A percentile compares a stretch with the other conserved stretches of the same genome.
These are phyloP conservation scores for Suillus occidentalis DNA, from an alignment of 768 basidiomycete genomes.

Conservation along the genomic window DNA sequence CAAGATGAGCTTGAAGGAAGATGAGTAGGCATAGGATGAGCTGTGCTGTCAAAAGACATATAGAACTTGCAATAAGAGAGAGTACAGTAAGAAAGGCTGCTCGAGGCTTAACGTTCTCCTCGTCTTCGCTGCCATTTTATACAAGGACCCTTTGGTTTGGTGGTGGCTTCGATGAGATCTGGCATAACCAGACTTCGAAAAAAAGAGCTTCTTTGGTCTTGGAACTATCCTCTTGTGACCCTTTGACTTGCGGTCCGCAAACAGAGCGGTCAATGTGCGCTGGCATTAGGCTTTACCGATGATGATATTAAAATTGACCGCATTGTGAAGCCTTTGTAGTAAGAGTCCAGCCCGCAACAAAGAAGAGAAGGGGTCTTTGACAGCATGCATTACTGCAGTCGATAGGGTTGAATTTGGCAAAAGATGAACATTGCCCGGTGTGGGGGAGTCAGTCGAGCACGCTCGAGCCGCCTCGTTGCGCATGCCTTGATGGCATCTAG, in stretches of 20 bases:
- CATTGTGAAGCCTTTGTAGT: conserved; percentile 28
- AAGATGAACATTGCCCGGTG: conserved; percentile 17
- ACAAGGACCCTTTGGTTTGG: conserved; percentile 15
- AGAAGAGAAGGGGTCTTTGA: conserved; percentile 21
- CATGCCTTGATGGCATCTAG: conserved; percentile 14
- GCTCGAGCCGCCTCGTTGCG: conserved; percentile 15
- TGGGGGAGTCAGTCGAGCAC: background rate
- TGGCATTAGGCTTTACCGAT: conserved; percentile 26
- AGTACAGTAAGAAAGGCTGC: conserved; percentile 3
- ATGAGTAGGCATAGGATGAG: background rate
- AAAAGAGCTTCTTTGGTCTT: conserved; percentile 12
- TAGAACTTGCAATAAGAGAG: background rate
- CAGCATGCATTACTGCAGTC: conserved; percentile 11
- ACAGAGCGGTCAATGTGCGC: conserved; percentile 20
- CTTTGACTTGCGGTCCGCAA: conserved; percentile 15
- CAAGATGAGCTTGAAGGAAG: conserved; percentile 11
- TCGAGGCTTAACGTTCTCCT: conserved; percentile 7
- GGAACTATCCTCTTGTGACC: conserved; percentile 17
- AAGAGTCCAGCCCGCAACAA: conserved; percentile 24
- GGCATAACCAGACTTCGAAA: conserved; percentile 6
- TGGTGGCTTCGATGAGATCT: conserved; percentile 23
- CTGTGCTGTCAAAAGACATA: background rate
- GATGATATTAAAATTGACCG: conserved; percentile 21
- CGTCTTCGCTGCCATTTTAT: conserved; percentile 26
- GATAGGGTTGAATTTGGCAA: conserved; percentile 12